Evolutionary conservation across 768 basidiomycete genomes (phyloP).

Genomic region (Serendipita sp.): DNA sequence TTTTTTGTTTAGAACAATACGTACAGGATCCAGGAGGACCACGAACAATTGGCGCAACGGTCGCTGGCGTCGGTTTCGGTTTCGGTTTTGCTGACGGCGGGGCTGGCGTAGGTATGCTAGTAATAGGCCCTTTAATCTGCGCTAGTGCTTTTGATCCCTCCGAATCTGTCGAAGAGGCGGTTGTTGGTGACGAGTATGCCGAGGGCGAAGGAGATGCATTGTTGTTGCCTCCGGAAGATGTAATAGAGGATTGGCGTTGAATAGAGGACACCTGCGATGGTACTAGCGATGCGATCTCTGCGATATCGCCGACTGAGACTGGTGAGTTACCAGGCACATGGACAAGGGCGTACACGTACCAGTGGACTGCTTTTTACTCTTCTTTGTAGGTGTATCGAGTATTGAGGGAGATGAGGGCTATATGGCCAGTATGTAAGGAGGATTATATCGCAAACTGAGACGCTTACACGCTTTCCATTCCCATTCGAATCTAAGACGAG

Average conservation of each 20-base stretch:
- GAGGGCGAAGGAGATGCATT: not conserved
- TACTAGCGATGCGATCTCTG: not conserved
- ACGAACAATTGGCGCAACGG: not conserved
- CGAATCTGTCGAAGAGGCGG: not conserved
- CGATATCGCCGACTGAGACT: not conserved
- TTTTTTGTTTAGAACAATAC: not conserved
- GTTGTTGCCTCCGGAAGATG: not conserved
- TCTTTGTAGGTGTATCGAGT: not conserved
- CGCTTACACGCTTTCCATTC: slow-evolving; percentile 1
- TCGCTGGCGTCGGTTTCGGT: not conserved
- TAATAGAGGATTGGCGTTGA: not conserved
- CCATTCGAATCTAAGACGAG: not conserved
- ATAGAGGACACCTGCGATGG: not conserved
- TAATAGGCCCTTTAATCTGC: not conserved
- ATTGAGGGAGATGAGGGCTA: not conserved
- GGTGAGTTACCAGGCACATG: not conserved
- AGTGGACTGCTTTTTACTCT: not conserved
- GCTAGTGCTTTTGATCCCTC: not conserved
- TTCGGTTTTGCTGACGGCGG: not conserved
- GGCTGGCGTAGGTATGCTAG: not conserved
- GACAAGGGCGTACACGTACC: not conserved
- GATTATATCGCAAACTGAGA: not conserved
- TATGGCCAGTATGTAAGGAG: too few relatives aligned
- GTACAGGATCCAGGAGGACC: slow-evolving; percentile 2
- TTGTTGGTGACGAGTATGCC: not conserved